Conservation (phyloP, 1,139 yeast species). For the Tardiomyces digboiensis region DNA sequence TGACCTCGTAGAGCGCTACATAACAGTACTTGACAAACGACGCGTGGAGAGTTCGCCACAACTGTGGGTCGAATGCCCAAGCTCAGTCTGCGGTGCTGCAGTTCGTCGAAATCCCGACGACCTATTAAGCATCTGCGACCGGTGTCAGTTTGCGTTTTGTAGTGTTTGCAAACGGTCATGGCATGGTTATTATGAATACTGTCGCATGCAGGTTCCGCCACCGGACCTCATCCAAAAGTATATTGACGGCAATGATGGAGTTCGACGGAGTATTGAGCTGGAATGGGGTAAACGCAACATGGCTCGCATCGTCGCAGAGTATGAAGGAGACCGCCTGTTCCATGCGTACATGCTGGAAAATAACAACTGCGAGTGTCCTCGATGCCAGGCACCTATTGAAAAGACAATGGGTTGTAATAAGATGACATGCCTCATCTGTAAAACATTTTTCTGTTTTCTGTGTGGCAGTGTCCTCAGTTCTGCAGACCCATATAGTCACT, state of each 20-base stretch:
- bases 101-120: conserved; percentile 41
- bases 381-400: conserved; percentile 45
- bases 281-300: conserved; percentile 43
- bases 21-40: conserved; percentile 29
- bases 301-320: conserved; percentile 36
- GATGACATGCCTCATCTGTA: conserved; percentile 49
- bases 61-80: conserved; percentile 41
- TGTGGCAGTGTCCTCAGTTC: conserved; percentile 39
- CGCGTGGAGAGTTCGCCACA: conserved; percentile 42
- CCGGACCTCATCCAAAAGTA: conserved; percentile 32
- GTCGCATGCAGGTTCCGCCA: conserved; percentile 37
- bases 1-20: conserved; percentile 32
- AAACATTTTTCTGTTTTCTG: conserved; percentile 43
- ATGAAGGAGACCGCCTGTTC: conserved; percentile 40
- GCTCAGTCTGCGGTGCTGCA: conserved; percentile 37
- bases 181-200: conserved; percentile 49
- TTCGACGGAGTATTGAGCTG: conserved; percentile 32
- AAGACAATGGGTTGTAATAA: conserved; percentile 60
- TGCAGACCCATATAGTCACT: conserved; percentile 47
- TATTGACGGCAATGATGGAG: conserved; percentile 28
- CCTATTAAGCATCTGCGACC: conserved; percentile 42
- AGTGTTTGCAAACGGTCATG: conserved; percentile 51
- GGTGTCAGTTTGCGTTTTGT: conserved; percentile 52
- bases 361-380: conserved; percentile 44
- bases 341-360: conserved; percentile 35